phyloP scores from a whole-genome alignment of 2,329 filamentous ascomycete species.

The Elsinoe arachidis region DNA sequence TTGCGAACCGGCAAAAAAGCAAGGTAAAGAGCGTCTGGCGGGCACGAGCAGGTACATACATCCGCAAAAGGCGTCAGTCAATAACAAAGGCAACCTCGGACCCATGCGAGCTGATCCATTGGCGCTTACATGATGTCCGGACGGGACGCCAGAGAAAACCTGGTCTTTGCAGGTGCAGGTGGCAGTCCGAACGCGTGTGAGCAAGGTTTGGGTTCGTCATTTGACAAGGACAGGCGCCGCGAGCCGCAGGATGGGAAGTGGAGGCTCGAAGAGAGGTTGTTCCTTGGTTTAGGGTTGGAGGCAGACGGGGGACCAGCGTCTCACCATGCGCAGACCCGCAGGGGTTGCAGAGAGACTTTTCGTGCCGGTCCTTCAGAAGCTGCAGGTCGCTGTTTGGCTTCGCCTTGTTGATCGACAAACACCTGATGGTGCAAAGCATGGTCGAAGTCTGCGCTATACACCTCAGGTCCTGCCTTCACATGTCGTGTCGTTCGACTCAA shows the following conservation, averaged over 20 bases:
- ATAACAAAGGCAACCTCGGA: neutral
- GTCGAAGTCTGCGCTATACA: neutral
- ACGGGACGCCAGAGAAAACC: neutral
- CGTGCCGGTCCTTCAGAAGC: neutral
- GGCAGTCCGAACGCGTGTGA: neutral
- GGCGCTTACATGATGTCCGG: conserved; percentile 1
- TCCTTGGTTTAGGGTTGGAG: neutral
- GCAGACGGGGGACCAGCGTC: conserved; percentile 1
- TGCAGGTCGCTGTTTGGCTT: neutral
- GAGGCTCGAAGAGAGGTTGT: neutral
- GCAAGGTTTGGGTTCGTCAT: conserved; percentile 6
- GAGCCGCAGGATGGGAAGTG: neutral
- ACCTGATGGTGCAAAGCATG: neutral
- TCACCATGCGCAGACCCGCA: neutral
- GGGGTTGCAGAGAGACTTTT: neutral
- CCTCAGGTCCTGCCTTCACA: neutral
- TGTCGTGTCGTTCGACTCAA: neutral
- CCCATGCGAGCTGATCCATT: neutral
- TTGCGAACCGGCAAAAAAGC: neutral
- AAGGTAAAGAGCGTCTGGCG: neutral
- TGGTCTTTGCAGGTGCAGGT: neutral
- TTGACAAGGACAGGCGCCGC: conserved; percentile 11
- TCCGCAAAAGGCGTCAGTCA: neutral
- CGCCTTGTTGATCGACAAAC: conserved; percentile 4
- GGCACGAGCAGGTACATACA: neutral